Base-by-base conservation (phyloP, 1,284 basidiomycete species). In the Schizophyllum amplum region DNA sequence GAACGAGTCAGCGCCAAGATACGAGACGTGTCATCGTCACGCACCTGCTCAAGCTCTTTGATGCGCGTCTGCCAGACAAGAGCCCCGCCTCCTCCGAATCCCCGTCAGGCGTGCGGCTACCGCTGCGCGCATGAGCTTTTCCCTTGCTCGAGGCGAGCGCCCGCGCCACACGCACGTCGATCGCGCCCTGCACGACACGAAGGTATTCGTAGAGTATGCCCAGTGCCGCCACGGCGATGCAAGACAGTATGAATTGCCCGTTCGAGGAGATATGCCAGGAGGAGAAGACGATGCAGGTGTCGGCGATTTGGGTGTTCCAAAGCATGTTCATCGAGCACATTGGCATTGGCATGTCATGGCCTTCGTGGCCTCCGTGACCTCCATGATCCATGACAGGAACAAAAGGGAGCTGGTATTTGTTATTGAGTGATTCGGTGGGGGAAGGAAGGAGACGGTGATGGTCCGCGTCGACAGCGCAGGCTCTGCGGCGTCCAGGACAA, bases 161-260 rank as follows among this genome's bases (percentile, higher is more conserved):
- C 52, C 66, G 62, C 11, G 82, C 84, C 59, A 92, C 80, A 51
- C 74, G 73, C 6, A 68, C 63, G 66, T 92, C 88, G 55, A 87
- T 72, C 51, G 70, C 68, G 62, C 74, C 77, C 68, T 81, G 81
- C 61, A 84, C 77, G 51, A 75, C 73, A 57, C 86, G 82, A 52
- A 91, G 77, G 69, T 86, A 90, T 66, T 91, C 89, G 69, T 84
- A 90, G 61, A 83, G 71, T n/a, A 88, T 71, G 54, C 86, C 81
- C 33, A 91, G 77, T 1, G 71, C 71, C 57, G 84, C 73, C 69
- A 92, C 83, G 59, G 72, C 77, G 58, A 83, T 51, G 67, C 80
- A 84, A 22, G 86, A 89, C 59, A 85, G 61, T 57, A 83, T 63
- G 66, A 91, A 88, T 27, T 71, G 67, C 57, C 71, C 59, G 55